These are phyloP conservation scores for Cutaneotrichosporon spelunceum DNA, from an alignment of 1,284 basidiomycete genomes.

Conservation along the genomic window DNA sequence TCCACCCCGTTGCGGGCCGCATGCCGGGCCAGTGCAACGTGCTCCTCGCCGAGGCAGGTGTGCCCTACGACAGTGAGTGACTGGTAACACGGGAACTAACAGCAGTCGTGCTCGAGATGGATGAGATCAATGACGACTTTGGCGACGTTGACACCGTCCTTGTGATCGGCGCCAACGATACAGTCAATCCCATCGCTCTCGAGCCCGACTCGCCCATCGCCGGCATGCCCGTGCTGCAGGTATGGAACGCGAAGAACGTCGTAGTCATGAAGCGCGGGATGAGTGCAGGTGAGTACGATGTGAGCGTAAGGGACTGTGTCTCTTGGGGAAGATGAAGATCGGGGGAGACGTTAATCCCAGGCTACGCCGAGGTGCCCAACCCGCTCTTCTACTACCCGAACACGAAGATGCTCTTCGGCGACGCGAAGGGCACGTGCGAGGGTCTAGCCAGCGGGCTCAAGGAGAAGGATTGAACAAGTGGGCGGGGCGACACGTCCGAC, in stretches of 20 bases:
- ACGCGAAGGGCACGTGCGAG: constrained; percentile 80
- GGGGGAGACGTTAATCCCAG: constrained; percentile 20
- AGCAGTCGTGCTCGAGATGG: constrained; percentile 82
- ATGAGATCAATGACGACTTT: constrained; percentile 87
- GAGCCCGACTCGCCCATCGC: constrained; percentile 78
- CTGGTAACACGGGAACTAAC: background rate
- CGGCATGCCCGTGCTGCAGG: constrained; percentile 82
- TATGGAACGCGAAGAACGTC: constrained; percentile 85
- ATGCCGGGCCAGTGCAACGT: constrained; percentile 69
- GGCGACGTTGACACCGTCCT: constrained; percentile 75
- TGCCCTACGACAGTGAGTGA: constrained; percentile 76
- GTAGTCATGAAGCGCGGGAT: constrained; percentile 85
- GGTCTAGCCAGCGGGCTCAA: constrained; percentile 50
- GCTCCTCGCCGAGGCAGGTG: constrained; percentile 76
- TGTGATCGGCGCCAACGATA: constrained; percentile 75
- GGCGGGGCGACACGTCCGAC: too few species aligned
- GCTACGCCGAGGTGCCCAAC: constrained; percentile 71
- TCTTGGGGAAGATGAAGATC: too few species aligned
- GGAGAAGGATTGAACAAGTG: constrained; percentile 17
- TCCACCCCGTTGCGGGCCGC: constrained; percentile 49
- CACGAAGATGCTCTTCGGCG: constrained; percentile 83
- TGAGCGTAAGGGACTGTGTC: too few species aligned
- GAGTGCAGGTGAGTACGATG: constrained; percentile 49
- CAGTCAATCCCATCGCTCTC: constrained; percentile 82
- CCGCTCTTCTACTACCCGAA: constrained; percentile 85